Percentiles rank a stretch among this genome's conserved stretches.
Conservation (phyloP, 164 flowering plant species). For the Aristolochia contorta region DNA sequence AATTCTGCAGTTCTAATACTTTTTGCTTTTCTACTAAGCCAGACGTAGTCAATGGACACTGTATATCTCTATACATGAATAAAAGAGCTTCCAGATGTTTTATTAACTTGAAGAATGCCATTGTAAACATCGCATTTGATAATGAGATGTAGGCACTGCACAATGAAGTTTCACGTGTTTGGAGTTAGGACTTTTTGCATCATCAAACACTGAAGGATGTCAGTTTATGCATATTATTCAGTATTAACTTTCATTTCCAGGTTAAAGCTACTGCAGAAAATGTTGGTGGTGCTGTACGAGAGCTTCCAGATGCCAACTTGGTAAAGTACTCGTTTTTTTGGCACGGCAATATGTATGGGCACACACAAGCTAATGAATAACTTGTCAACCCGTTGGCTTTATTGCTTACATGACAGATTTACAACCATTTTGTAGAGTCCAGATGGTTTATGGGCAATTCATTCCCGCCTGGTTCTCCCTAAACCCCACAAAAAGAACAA, state of each 20-base stretch:
- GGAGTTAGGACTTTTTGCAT: too few species aligned
- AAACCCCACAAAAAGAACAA: slow-evolving; percentile 65
- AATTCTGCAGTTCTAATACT: too few species aligned
- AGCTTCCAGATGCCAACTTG: slow-evolving; percentile 99
- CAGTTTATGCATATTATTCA: background rate
- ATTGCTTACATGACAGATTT: background rate
- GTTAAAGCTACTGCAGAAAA: slow-evolving; percentile 97
- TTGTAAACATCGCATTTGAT: too few species aligned
- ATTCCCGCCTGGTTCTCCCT: slow-evolving; percentile 67
- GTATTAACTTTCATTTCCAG: slow-evolving; percentile 20
- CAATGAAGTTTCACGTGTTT: too few species aligned
- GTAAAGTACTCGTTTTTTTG: slow-evolving; percentile 74
- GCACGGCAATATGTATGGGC: slow-evolving; percentile 11
- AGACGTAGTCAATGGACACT: too few species aligned
- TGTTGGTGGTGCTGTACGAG: slow-evolving; percentile 94
- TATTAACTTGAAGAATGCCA: too few species aligned
- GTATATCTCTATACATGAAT: too few species aligned
- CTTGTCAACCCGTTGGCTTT: background rate
- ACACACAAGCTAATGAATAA: background rate
- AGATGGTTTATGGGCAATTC: slow-evolving; percentile 84
- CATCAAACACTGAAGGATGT: too few species aligned
- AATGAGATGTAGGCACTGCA: too few species aligned
- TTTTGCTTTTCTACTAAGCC: too few species aligned
- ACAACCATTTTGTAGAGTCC: slow-evolving; percentile 41
- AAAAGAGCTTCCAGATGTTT: too few species aligned